These are phyloP conservation scores for Toxoplasma gondii DNA, from an alignment of 169 alveolate species.

Conservation along the genomic window DNA sequence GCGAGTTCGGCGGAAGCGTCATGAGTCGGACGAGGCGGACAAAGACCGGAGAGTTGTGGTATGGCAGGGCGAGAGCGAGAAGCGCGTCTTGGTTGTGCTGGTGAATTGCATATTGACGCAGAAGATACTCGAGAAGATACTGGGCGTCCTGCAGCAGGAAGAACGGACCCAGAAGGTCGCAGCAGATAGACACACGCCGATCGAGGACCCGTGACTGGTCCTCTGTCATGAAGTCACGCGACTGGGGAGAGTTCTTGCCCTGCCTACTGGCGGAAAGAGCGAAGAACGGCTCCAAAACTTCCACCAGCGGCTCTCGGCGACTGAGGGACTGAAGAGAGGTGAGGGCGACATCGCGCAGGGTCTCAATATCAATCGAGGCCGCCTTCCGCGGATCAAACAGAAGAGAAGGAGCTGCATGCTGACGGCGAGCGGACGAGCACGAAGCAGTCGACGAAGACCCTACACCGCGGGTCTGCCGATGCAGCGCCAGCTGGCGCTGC, in stretches of 20 bases:
- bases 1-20: background rate
- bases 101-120: background rate
- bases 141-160: slow-evolving; percentile 28
- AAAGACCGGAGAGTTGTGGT: background rate
- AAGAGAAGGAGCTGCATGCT: background rate
- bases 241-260: background rate
- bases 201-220: background rate
- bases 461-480: background rate
- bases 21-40: slow-evolving; percentile 26
- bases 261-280: background rate
- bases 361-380: background rate
- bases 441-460: background rate
- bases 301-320: slow-evolving; percentile 24
- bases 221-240: background rate
- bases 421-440: background rate
- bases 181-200: background rate
- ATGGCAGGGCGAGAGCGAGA: slow-evolving; percentile 33
- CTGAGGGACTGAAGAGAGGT: background rate
- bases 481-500: slow-evolving; percentile 56
- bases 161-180: slow-evolving; percentile 40
- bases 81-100: slow-evolving; percentile 13
- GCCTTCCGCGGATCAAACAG: slow-evolving; percentile 26
- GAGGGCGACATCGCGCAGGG: slow-evolving; percentile 32
- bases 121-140: slow-evolving; percentile 1
- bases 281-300: slow-evolving; percentile 2